These are phyloP conservation scores for Chalaropsis ovoidea DNA, from an alignment of 2,329 filamentous ascomycete genomes.

Conservation along the genomic window DNA sequence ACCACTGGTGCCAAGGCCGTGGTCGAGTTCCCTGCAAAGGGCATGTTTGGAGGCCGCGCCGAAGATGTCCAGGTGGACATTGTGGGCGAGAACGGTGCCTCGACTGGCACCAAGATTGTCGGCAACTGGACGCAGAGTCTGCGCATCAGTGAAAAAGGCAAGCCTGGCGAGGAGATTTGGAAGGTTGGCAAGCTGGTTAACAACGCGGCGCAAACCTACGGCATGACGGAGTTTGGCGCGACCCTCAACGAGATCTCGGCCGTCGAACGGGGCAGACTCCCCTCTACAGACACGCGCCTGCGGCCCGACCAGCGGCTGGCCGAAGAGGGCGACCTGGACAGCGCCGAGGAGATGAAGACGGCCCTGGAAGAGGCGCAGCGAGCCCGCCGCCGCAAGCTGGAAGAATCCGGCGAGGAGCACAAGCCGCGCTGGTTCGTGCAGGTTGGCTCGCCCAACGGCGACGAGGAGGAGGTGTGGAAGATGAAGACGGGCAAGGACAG, in stretches of 20 bases:
- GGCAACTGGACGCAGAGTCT: constrained; percentile 81
- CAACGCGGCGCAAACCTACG: constrained; percentile 70
- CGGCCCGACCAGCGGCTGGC: constrained; percentile 79
- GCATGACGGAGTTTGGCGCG: constrained; percentile 78
- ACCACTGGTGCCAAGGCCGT: constrained; percentile 70
- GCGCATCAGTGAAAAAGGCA: constrained; percentile 49
- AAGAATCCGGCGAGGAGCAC: constrained; percentile 62
- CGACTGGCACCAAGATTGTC: constrained; percentile 55
- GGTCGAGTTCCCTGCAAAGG: constrained; percentile 87
- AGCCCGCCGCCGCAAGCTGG: constrained; percentile 60
- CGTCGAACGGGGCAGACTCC: constrained; percentile 63
- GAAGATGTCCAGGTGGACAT: constrained; percentile 78
- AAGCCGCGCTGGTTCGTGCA: constrained; percentile 75
- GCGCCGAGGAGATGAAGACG: constrained; percentile 74
- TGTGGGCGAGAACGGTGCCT: constrained; percentile 54
- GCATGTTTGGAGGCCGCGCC: constrained; percentile 91
- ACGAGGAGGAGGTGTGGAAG: constrained; percentile 61
- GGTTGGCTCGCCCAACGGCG: constrained; percentile 43
- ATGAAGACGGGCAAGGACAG: constrained; percentile 72
- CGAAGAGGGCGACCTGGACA: constrained; percentile 71
- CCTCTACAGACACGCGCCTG: constrained; percentile 72
- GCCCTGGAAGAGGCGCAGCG: constrained; percentile 79
- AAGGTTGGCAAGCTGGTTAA: constrained; percentile 65
- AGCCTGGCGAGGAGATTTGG: constrained; percentile 63
- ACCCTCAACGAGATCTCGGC: constrained; percentile 76